A percentile compares a stretch with the other conserved stretches of the same genome.
These are phyloP conservation scores for Aspergillus chevalieri DNA, from an alignment of 2,329 filamentous ascomycete genomes.

Conservation along the genomic window DNA sequence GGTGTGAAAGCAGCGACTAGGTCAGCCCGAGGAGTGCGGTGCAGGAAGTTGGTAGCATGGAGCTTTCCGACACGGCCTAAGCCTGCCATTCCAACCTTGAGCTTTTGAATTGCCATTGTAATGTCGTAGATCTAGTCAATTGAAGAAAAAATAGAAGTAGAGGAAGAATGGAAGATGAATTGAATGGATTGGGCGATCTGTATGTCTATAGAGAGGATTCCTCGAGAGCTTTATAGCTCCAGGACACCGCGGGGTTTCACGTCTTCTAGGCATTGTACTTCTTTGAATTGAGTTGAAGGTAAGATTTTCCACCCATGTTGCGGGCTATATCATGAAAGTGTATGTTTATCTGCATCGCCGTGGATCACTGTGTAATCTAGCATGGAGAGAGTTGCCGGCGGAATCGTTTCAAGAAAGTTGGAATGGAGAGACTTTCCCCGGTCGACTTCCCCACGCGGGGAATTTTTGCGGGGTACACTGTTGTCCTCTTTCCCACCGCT, in stretches of 20 bases:
- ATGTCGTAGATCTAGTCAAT: background rate
- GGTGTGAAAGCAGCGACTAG: slow-evolving; percentile 44
- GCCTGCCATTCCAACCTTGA: slow-evolving; percentile 38
- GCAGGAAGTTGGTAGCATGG: slow-evolving; percentile 43
- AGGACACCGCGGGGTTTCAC: background rate
- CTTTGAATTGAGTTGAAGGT: background rate
- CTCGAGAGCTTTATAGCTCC: background rate
- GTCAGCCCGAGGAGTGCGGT: slow-evolving; percentile 41
- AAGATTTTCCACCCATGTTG: background rate
- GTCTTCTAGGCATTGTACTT: slow-evolving; percentile 1
- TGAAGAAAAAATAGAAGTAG: background rate
- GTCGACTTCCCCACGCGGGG: no score
- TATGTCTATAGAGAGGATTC: slow-evolving; percentile 3
- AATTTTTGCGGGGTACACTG: no score
- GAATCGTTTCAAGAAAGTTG: no score
- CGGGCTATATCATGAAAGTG: no score
- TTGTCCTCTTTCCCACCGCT: background rate
- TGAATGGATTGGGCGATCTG: background rate
- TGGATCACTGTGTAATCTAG: no score
- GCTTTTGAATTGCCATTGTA: slow-evolving; percentile 21
- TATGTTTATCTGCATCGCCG: no score
- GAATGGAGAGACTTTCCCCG: no score
- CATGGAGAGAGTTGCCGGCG: no score
- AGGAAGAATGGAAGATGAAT: background rate
- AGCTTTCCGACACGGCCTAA: slow-evolving; percentile 44